Evolutionary conservation across 108 stramenopile species (phyloP).

Genomic region (Heterococcus sp.): DNA sequence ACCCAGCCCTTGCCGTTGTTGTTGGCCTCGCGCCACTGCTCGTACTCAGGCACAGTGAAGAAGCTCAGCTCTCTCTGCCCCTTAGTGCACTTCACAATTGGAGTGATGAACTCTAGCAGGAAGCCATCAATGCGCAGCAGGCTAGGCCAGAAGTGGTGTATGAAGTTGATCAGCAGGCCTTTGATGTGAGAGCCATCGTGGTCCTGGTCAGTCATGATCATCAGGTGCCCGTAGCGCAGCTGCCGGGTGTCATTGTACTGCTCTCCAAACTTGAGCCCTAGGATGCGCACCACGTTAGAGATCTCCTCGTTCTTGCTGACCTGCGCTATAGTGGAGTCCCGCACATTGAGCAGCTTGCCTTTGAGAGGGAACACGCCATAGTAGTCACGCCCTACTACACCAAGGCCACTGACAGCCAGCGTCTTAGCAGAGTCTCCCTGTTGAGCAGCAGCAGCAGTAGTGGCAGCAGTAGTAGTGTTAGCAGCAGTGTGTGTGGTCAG

Average conservation of each 20-base stretch:
- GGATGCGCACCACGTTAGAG: slow-evolving; percentile 90
- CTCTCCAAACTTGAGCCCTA: slow-evolving; percentile 89
- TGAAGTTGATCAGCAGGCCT: slow-evolving; percentile 98
- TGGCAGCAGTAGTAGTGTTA: too few species aligned
- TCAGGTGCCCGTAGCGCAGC: slow-evolving; percentile 90
- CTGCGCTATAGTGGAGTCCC: slow-evolving; percentile 76
- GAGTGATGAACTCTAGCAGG: slow-evolving; percentile 98
- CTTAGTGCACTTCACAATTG: slow-evolving; percentile 82
- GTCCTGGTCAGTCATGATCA: slow-evolving; percentile 99
- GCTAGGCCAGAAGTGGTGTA: slow-evolving; percentile 94
- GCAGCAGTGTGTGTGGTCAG: too few species aligned
- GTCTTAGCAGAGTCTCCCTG: slow-evolving; percentile 99
- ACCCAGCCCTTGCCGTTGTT: slow-evolving; percentile 88
- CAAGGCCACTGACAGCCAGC: slow-evolving; percentile 83
- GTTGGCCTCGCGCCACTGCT: slow-evolving; percentile 80
- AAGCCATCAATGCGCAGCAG: slow-evolving; percentile 90
- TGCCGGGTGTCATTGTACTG: slow-evolving; percentile 78
- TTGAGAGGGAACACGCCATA: slow-evolving; percentile 96
- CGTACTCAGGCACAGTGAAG: slow-evolving; percentile 84
- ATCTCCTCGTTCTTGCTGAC: slow-evolving; percentile 91
- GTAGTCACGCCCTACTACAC: slow-evolving; percentile 86
- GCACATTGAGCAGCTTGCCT: slow-evolving; percentile 97
- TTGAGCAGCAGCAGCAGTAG: too few species aligned
- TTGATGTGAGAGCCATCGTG: slow-evolving; percentile 99
- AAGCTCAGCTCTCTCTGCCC: slow-evolving; percentile 10